These are phyloP conservation scores for Trichoderma sp. DNA, from an alignment of 2,329 filamentous ascomycete species.

Conservation along the genomic window DNA sequence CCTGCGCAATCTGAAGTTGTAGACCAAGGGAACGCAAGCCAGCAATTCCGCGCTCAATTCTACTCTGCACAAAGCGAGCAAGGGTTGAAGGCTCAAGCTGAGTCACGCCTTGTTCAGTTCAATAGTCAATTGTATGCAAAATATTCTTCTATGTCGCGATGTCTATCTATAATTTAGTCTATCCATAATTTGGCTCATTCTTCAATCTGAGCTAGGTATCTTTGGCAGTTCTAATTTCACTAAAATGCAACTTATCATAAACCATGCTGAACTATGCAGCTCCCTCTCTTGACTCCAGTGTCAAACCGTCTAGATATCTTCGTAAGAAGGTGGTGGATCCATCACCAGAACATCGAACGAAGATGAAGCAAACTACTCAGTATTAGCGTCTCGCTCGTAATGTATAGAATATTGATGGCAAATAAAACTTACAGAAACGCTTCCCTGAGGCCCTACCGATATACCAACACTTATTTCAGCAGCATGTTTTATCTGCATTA, in stretches of 20 bases:
- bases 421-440: not conserved
- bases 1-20: not conserved
- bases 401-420: not conserved
- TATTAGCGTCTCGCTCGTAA: not conserved
- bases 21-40: not conserved
- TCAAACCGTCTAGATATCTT: not conserved
- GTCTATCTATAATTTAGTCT: not conserved
- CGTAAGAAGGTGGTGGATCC: constrained; percentile 7
- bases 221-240: not conserved
- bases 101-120: not conserved
- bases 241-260: not conserved
- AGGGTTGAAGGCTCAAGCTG: not conserved
- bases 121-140: not conserved
- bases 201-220: not conserved
- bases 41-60: not conserved
- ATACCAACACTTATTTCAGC: constrained; percentile 12
- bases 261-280: not conserved
- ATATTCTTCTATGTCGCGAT: not conserved
- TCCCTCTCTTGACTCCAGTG: not conserved
- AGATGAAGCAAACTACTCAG: not conserved
- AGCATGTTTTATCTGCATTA: constrained; percentile 9
- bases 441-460: not conserved
- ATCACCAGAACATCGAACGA: not conserved
- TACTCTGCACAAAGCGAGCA: not conserved
- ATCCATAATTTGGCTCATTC: not conserved